Base-by-base conservation (phyloP, 345 rosid species). In the Durio zibethinus region DNA sequence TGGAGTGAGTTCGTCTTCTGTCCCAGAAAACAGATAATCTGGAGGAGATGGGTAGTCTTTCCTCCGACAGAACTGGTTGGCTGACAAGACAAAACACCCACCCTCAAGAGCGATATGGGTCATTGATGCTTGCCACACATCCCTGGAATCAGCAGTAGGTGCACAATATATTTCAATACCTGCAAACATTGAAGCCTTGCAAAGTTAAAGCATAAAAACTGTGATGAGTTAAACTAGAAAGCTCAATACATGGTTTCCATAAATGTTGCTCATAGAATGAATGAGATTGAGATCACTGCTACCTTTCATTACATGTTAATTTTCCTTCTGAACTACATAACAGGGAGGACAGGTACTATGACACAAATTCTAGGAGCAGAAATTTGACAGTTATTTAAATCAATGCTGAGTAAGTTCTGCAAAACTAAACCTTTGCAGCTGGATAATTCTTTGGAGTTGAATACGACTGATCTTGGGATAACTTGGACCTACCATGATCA, bases 91-190 rank as follows among this genome's bases (percentile, higher is more conserved):
- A 79, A 92, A 93, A 74, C 99, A 95, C 80, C 97, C 98, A 52
- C 98, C 99, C 75, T 95, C 99, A 59, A 92, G 92, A 81, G 98
- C 98, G n/a, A 95, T 93, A 68, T 93, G 97, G 66, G 92, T 95
- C 91, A 95, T 89, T 6, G 97, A 88, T 31, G 99, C 91, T 82
- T 83, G 93, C 99, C 99, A 95, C 67, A 85, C 82, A 5, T 85
- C 88, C 87, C 98, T 85, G 29, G 94, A 53, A 86, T 95, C 99
- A 78, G 99, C 99, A 12, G 99, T 93, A 0, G 99, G 99, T 38
- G 98, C 97, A 84, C 99, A 93, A 81, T 95, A 95, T 75, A 95
- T 93, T 80, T 93, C 96, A 75, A 93, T 73, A 53, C 98, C 97
- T 91, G 76, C 36, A 84, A 80, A 45, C 31, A 72, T 33, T 27